A percentile compares a stretch with the other conserved stretches of the same genome.
These are phyloP conservation scores for Castanea crenata DNA, from an alignment of 306 rosid species.

Conservation along the genomic window DNA sequence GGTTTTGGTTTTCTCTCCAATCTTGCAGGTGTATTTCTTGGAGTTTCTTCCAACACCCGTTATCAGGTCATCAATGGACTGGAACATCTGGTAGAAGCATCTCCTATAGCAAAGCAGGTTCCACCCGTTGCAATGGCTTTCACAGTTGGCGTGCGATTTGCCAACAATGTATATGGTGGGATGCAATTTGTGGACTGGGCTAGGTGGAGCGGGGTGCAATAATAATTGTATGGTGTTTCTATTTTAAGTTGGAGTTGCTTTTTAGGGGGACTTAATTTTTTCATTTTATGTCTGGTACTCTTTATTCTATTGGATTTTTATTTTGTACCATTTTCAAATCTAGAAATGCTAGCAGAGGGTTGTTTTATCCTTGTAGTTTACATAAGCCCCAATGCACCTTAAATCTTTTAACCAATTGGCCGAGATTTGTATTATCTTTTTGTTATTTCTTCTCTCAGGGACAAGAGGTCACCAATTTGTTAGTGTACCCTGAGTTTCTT, in stretches of 20 bases:
- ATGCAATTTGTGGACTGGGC: slow-evolving; percentile 99
- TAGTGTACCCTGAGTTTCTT: too few relatives aligned
- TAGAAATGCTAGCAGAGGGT: not conserved
- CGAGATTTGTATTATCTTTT: not conserved
- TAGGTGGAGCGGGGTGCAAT: slow-evolving; percentile 83
- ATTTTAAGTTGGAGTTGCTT: not conserved
- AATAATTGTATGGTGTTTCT: slow-evolving; percentile 26
- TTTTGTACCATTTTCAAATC: not conserved
- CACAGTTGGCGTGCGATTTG: slow-evolving; percentile 81
- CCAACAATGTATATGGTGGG: slow-evolving; percentile 92
- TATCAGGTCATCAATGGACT: slow-evolving; percentile 87
- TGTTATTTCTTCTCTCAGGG: not conserved
- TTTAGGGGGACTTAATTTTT: not conserved
- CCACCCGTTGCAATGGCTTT: slow-evolving; percentile 82
- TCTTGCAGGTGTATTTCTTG: slow-evolving; percentile 79
- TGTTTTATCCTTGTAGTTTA: not conserved
- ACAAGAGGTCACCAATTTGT: not conserved
- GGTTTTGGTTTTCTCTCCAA: slow-evolving; percentile 7
- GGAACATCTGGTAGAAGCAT: slow-evolving; percentile 74
- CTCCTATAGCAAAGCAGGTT: slow-evolving; percentile 68
- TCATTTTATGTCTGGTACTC: not conserved
- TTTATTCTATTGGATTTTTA: not conserved
- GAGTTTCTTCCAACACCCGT: slow-evolving; percentile 87
- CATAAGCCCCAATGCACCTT: not conserved
- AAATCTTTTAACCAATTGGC: not conserved